phyloP scores from a whole-genome alignment of 495 filamentous ascomycete genomes.

The Penicillium bovifimosum region DNA sequence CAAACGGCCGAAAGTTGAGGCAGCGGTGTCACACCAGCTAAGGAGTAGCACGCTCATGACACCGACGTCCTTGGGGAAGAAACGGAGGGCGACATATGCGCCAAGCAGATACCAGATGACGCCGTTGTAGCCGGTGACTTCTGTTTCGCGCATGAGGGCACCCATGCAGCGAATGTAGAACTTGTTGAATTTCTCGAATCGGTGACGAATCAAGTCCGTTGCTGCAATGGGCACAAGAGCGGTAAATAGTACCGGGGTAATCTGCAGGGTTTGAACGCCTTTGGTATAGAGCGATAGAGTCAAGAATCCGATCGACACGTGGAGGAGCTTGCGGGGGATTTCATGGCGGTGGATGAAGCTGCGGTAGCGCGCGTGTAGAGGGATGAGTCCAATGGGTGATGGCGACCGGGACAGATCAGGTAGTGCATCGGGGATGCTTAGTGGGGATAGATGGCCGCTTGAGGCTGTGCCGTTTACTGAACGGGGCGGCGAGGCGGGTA shows the following conservation, averaged over 20 bases:
- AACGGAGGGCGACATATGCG: slow-evolving; percentile 75
- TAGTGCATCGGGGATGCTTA: slow-evolving; percentile 51
- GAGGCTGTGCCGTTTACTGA: slow-evolving; percentile 38
- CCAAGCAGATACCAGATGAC: slow-evolving; percentile 95
- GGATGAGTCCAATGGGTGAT: slow-evolving; percentile 88
- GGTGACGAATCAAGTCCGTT: slow-evolving; percentile 78
- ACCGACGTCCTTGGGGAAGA: slow-evolving; percentile 92
- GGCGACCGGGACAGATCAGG: slow-evolving; percentile 81
- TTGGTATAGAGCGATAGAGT: slow-evolving; percentile 75
- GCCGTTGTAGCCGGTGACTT: slow-evolving; percentile 88
- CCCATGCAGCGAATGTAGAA: slow-evolving; percentile 81
- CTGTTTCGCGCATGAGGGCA: slow-evolving; percentile 92
- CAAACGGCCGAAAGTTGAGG: slow-evolving; percentile 82
- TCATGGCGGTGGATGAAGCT: slow-evolving; percentile 48
- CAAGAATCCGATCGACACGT: slow-evolving; percentile 95
- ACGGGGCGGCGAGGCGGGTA: slow-evolving; percentile 33
- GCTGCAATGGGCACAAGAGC: slow-evolving; percentile 81
- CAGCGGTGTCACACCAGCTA: slow-evolving; percentile 97
- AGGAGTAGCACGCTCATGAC: slow-evolving; percentile 83
- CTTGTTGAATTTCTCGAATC: slow-evolving; percentile 71
- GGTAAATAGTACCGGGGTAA: slow-evolving; percentile 78
- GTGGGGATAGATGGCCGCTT: slow-evolving; percentile 70
- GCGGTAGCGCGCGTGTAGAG: slow-evolving; percentile 65
- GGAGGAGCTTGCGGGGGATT: slow-evolving; percentile 43
- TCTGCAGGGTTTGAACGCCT: slow-evolving; percentile 64